Evolutionary conservation across 768 basidiomycete genomes (phyloP), one percentile per base, ranked within the genome.

Genomic region (Podaxis sp.): DNA sequence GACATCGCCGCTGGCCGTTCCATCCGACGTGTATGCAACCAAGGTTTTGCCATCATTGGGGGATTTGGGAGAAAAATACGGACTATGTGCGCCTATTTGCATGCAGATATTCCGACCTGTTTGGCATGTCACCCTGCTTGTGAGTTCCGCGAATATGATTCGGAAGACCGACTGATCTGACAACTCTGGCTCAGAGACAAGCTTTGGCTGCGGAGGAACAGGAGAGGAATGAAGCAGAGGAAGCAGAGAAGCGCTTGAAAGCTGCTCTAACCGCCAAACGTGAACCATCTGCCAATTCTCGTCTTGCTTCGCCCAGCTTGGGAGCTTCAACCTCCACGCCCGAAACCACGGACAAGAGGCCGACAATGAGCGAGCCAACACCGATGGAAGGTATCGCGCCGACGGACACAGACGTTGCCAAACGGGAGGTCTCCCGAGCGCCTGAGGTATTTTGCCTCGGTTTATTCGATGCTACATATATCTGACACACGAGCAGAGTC

Each of bases 71-170:
- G 79, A 83, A 56, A 80, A 81, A 41, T 98, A 90, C 73, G 91
- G 90, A 6, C 85, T 99, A 50, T 86, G 88, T 63, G 86, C 91
- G 40, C 85, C 91, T 12, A 88, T 97, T 60, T 93, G 94, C 57
- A 97, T 98, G 92, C 94, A 96, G 71, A 89, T 98, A 61, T 83
- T 93, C 41, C 86, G 97, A 15, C 95, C 96, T 13, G 87, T 90
- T 58, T 78, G 92, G 49, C 85, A 91, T 65, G 76, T 77, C 8
- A 75, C 80, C 29, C 75, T 92, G 51, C 74, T 91, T 68, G 89
- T 89, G 71, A 61, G 82, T 76, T 46, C n/a, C 13, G 9, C 9
- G 22, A 6, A 25, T 27, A 11, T 25, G 11, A 22, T 25, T 2
- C 12, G 24, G 5, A 43, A 7, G 25, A 8, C 24, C 5, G 49